A percentile compares a stretch with the other conserved stretches of the same genome.
phyloP scores from a whole-genome alignment of 805 yeast species.

The Cyberlindnera japonica region DNA sequence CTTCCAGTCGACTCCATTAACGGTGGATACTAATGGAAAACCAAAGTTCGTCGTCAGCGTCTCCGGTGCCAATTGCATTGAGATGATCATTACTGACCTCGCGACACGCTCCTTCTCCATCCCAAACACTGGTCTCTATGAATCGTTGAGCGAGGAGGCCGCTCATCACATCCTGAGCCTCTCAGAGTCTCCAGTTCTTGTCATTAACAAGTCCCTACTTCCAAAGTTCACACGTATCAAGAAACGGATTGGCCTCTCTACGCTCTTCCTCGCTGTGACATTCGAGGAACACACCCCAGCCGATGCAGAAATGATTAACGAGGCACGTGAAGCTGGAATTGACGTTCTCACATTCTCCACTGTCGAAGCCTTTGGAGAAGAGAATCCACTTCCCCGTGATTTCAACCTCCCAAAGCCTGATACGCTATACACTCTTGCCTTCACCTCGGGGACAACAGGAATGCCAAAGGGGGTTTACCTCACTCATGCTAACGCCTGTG shows the following conservation, averaged over 20 bases:
- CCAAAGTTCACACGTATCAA: slow-evolving; percentile 40
- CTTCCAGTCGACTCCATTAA: slow-evolving; percentile 1
- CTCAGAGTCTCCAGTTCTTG: slow-evolving; percentile 51
- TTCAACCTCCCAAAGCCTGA: slow-evolving; percentile 35
- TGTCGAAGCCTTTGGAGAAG: slow-evolving; percentile 31
- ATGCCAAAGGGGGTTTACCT: slow-evolving; percentile 61
- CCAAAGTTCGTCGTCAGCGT: slow-evolving; percentile 41
- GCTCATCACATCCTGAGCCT: slow-evolving; percentile 48
- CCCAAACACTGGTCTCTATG: slow-evolving; percentile 41
- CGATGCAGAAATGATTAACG: slow-evolving; percentile 16
- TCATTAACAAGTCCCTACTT: slow-evolving; percentile 43
- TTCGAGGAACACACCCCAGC: slow-evolving; percentile 39
- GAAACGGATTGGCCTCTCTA: slow-evolving; percentile 22
- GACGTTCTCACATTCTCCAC: slow-evolving; percentile 36
- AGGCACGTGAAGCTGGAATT: slow-evolving; percentile 21
- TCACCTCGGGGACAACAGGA: slow-evolving; percentile 65
- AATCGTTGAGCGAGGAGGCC: slow-evolving; percentile 44
- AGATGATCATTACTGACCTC: slow-evolving; percentile 57
- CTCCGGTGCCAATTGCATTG: slow-evolving; percentile 48
- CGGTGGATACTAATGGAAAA: slow-evolving; percentile 16
- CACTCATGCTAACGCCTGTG: slow-evolving; percentile 50
- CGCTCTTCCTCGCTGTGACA: slow-evolving; percentile 43
- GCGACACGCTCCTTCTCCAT: slow-evolving; percentile 51
- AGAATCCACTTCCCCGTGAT: slow-evolving; percentile 33
- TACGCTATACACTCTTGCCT: slow-evolving; percentile 47